Base-by-base conservation (phyloP, 331 rosid species). In the Acacia concinna region DNA sequence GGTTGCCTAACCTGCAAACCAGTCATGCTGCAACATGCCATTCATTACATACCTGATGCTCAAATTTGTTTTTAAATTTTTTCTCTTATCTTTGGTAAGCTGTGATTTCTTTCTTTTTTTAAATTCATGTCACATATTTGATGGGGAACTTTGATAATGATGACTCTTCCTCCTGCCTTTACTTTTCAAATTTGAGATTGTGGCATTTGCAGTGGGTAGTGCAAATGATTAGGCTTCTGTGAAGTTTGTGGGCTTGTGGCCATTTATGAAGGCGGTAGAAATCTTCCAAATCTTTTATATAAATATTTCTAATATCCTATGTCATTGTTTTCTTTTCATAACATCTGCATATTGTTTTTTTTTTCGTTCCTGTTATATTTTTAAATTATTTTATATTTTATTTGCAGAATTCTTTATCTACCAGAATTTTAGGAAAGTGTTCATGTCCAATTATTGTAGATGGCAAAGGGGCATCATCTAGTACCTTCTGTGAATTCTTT, bases 51-150 rank as follows among this genome's bases (percentile, higher is more conserved):
- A 65, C 40, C 37, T 44, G 75, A 35, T 73, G 73, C 78, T 57
- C 21, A 12, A 8, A 23, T 68, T 59, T 60, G 13, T 28, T 60
- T 60, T 28, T 4, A 3, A 8, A 71, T 68, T 51, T 17, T 40
- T 32, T 12, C 67, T 71, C 20, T 41, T 65, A 23, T 65, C 54
- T 54, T 66, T 60, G 69, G 30, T 78, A 76, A 75, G 79, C 74
- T 83, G 83, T 77, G 23, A 71, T 44, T 60, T 74, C 49, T 83
- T 76, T 71, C 56, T 78, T 56, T 78, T 56, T 78, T 46, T 60
- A 72, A 78, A 40, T 65, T 78, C 71, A 63, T 66, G 75, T 75
- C 68, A 67, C 67, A 75, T 75, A 71, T 57, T 85, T 78, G 76
- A 51, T 75, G 66, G 80, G 85, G 68, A 35, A 74, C 79, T 78